Evolutionary conservation across 2,329 filamentous ascomycete species (phyloP).

Genomic region (Aspergillus pseudoviridinutans): DNA sequence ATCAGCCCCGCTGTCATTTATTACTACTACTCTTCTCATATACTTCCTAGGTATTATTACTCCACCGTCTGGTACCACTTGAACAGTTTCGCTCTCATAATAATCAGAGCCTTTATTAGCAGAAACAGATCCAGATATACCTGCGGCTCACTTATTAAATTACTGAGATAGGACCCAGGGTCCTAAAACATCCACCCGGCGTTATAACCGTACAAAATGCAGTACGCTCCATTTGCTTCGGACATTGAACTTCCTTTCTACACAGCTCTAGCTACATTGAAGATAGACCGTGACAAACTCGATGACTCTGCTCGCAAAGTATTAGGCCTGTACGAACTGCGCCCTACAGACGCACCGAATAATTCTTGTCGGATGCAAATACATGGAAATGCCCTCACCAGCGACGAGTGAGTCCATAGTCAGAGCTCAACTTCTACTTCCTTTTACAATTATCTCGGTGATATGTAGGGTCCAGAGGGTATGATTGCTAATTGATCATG

Average conservation of each 20-base stretch:
- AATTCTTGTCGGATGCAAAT: constrained; percentile 87
- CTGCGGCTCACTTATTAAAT: background rate
- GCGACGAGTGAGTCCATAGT: constrained; percentile 63
- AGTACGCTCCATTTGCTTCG: constrained; percentile 86
- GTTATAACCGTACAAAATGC: constrained; percentile 40
- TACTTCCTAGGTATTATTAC: background rate
- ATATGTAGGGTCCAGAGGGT: background rate
- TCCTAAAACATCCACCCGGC: background rate
- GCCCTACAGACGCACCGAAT: constrained; percentile 64
- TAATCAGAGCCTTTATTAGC: background rate
- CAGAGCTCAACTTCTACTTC: background rate
- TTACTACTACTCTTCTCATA: no score
- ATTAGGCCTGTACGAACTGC: constrained; percentile 84
- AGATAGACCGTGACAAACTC: constrained; percentile 95
- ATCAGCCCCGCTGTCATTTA: background rate
- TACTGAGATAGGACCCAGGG: background rate
- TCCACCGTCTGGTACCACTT: no score
- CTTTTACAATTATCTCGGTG: background rate
- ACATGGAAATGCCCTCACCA: constrained; percentile 78
- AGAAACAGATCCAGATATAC: background rate
- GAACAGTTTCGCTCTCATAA: background rate
- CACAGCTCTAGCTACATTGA: constrained; percentile 81
- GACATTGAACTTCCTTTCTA: constrained; percentile 97
- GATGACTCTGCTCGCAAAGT: constrained; percentile 87
- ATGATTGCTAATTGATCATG: background rate